phyloP scores from a whole-genome alignment of 768 basidiomycete species.

The Rhizopogon salebrosus region DNA sequence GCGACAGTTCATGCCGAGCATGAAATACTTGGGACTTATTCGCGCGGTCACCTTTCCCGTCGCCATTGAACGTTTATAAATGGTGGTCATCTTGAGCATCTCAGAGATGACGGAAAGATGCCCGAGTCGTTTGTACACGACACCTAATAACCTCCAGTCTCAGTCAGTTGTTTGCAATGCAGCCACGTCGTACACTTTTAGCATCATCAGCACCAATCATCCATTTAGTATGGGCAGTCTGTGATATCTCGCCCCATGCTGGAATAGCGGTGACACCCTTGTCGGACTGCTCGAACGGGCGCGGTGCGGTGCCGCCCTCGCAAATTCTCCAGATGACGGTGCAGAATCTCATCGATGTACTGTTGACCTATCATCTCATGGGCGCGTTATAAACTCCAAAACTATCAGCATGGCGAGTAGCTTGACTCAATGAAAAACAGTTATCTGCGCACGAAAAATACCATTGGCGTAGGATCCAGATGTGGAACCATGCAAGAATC shows the following conservation, averaged over 20 bases:
- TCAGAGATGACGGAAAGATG: conserved; percentile 41
- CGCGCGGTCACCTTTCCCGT: background rate
- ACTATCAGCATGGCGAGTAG: no score
- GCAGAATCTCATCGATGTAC: background rate
- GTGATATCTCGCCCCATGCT: conserved; percentile 19
- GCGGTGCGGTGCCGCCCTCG: conserved; percentile 39
- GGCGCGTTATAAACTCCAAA: no score
- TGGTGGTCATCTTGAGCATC: conserved; percentile 37
- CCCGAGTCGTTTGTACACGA: no score
- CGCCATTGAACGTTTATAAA: conserved; percentile 4
- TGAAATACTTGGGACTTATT: conserved; percentile 7
- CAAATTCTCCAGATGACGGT: background rate
- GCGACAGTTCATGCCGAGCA: conserved; percentile 32
- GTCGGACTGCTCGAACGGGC: conserved; percentile 35
- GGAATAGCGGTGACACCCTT: conserved; percentile 34
- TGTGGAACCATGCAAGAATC: no score
- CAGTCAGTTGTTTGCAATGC: no score
- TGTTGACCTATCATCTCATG: background rate
- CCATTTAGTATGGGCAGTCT: conserved; percentile 26
- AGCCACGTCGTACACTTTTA: no score
- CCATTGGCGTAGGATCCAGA: no score
- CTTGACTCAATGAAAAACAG: no score
- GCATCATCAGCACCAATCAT: conserved; percentile 42
- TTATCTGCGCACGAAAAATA: background rate
- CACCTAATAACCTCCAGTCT: no score